Evolutionary conservation across 108 stramenopile genomes (phyloP), one percentile per base, ranked within the genome.

Genomic region (Conticribra guillardii): DNA sequence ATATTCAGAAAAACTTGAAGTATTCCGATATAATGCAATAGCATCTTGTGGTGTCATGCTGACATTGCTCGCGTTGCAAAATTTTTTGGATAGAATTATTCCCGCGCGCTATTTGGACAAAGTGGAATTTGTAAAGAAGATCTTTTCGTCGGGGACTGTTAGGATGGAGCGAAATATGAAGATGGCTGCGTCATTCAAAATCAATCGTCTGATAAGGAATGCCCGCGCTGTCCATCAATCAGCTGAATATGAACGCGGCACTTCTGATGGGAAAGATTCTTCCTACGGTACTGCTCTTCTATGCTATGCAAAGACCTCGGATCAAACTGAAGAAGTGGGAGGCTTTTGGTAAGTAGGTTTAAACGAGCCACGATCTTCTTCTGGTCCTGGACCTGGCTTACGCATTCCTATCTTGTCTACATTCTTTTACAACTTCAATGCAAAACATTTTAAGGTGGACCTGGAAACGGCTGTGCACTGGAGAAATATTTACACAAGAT

Each of bases 261-360:
- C 34, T 1, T 15, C 3, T n/a, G n/a, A n/a, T 2, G 64, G 45
- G 9, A 48, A 71, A 22, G 72, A 64, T 19, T 48, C 77, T 31
- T 33, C 65, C 29, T 83, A 60, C 54, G 76, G 72, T 8, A 64
- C 32, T 34, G 80, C 66, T 4, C 47, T 84, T 18, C 50, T 66
- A 1, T 21, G 51, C 18, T 84, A 71, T 57, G 32, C 72, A 4
- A 60, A 73, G 30, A 45, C 55, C 37, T 29, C 33, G 8, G 73
- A 73, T 28, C 58, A 41, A 1, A 54, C 30, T 26, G 68, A 74
- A 30, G 54, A 69, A 60, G 47, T 54, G 17, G 37, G 37, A 9
- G 11, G n/a, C n/a, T n/a, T n/a, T n/a, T n/a, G n/a, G n/a, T n/a
- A n/a, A n/a, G n/a, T n/a, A n/a, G n/a, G n/a, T n/a, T n/a, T n/a